phyloP scores from a whole-genome alignment of 2,329 filamentous ascomycete species.

The Diplodia corticola region DNA sequence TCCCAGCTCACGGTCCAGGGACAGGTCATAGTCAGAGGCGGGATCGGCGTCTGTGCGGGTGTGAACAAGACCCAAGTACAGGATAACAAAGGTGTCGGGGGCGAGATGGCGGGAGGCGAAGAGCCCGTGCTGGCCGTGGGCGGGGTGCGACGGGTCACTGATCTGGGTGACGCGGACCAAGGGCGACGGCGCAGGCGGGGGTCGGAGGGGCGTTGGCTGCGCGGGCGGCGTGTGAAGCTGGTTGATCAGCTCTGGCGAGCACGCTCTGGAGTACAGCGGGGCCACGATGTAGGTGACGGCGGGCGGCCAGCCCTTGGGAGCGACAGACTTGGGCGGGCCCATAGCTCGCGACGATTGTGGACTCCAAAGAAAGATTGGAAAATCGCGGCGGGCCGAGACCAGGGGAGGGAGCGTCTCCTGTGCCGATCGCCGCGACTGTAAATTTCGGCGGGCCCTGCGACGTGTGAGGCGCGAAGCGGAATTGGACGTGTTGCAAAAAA shows the following conservation, averaged over 20 bases:
- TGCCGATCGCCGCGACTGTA: background rate
- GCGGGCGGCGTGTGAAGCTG: constrained; percentile 27
- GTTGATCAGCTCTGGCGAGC: constrained; percentile 30
- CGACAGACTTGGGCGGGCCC: constrained; percentile 2
- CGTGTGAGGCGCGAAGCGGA: background rate
- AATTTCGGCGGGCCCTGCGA: background rate
- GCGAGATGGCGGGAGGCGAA: constrained; percentile 48
- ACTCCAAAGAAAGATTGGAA: background rate
- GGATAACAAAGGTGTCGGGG: constrained; percentile 50
- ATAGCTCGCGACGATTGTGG: background rate
- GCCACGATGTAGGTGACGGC: constrained; percentile 32
- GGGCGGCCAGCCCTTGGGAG: constrained; percentile 37
- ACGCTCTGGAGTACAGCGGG: constrained; percentile 36
- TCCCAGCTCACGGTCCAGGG: constrained; percentile 50
- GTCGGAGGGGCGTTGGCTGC: constrained; percentile 22
- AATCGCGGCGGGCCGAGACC: background rate
- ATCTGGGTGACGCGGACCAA: constrained; percentile 48
- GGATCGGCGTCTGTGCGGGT: constrained; percentile 44
- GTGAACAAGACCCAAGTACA: constrained; percentile 54
- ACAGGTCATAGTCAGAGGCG: constrained; percentile 53
- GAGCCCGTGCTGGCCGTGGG: constrained; percentile 50
- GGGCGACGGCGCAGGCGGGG: constrained; percentile 34
- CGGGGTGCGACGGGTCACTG: constrained; percentile 46
- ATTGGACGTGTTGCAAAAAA: background rate
- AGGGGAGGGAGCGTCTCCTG: constrained; percentile 1